Evolutionary conservation across 345 rosid species (phyloP), one percentile per base, ranked within the genome.

Genomic region (Eucalyptus regnans): DNA sequence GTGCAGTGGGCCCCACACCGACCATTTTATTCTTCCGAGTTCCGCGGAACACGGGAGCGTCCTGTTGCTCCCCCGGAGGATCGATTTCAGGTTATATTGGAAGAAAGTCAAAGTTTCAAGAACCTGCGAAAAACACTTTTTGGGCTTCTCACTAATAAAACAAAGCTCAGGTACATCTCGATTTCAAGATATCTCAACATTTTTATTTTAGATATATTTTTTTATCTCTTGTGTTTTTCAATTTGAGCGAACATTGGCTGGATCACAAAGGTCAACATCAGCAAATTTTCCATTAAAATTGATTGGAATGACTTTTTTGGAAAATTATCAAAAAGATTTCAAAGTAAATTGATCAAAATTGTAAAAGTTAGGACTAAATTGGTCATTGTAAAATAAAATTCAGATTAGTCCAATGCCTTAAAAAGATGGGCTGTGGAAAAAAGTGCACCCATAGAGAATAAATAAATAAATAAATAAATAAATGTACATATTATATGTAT

Each of bases 241-340:
- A 37, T 37, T 41, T 52, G 4, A 52, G 58, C 4, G 1, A 9
- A 52, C 0, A 18, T 52, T 52, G 10, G 5, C 25, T 8, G 2
- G 5, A 52, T 52, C 1, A 52, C 5, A 52, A 52, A 10, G 8
- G 58, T 52, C 25, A 52, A 52, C 10, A 20, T 52, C 4, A 20
- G 4, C 23, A 0, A 60, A 25, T 25, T 60, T n/a, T 60, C 1
- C 1, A 25, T 20, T 4, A 12, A 60, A 60, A 23, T 60, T 25
- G 1, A 27, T 12, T 0, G 15, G 7, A 62, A 12, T 0, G 17
- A 29, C 0, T 12, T 29, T 12, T 13, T 2, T 64, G 2, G 0
- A 64, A 64, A 64, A 64, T 7, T 2, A 0, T 29, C 4, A 1
- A 29, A 60, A 62, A 27, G 0, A 13, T 6, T 62, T 12, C 14